Conservation (phyloP, 306 rosid genomes). For the Quercus robur region DNA sequence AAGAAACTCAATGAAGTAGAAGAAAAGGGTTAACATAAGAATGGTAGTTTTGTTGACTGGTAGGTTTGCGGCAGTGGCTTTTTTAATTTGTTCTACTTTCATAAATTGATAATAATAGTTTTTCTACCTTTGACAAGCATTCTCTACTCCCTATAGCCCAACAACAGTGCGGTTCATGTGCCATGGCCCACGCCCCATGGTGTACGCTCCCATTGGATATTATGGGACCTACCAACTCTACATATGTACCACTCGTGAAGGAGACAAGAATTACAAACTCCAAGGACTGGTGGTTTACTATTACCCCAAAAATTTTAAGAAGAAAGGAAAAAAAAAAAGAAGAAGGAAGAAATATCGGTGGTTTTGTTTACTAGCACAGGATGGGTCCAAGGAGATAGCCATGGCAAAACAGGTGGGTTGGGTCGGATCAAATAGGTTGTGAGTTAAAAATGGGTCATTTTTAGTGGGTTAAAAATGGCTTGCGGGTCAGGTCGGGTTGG, state of each 20-base stretch:
- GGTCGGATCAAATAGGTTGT: accelerated
- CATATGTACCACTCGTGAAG: too few species aligned
- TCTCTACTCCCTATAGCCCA: not conserved
- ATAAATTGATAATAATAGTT: not conserved
- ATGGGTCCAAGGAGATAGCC: too few species aligned
- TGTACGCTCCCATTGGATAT: not conserved
- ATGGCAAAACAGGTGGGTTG: accelerated
- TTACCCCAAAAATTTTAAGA: too few species aligned
- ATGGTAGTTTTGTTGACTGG: conserved; percentile 60
- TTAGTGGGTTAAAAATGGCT: accelerated
- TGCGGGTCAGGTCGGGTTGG: too few species aligned
- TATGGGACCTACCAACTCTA: conserved; percentile 10
- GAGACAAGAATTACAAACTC: too few species aligned
- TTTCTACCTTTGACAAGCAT: not conserved
- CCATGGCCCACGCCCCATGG: too few species aligned
- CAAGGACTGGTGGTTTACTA: too few species aligned
- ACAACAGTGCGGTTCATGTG: too few species aligned
- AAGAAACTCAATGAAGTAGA: not conserved
- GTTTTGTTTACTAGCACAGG: too few species aligned
- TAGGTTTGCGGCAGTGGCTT: conserved; percentile 19
- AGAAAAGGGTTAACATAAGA: conserved; percentile 3
- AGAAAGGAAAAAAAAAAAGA: accelerated
- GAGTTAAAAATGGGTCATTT: too few species aligned
- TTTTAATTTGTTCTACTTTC: not conserved
- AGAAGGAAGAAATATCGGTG: too few species aligned